phyloP scores from a whole-genome alignment of 208 protist genomes.

The Crithidia bombi region DNA sequence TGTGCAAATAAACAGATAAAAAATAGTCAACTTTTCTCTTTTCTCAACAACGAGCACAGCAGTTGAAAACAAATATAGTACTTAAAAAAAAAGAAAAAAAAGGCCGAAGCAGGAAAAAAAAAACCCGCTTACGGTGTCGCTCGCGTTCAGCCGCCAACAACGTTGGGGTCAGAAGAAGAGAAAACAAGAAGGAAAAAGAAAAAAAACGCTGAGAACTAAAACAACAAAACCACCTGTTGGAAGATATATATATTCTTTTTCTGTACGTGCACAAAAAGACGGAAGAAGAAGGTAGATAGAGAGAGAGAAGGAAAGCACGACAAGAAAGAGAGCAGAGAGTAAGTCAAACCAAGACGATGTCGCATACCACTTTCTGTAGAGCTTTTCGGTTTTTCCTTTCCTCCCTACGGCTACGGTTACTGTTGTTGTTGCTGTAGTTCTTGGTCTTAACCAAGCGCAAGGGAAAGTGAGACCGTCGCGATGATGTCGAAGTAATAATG shows the following conservation, averaged over 20 bases:
- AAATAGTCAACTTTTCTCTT: too few species aligned
- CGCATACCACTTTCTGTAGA: constrained; percentile 9
- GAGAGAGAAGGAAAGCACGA: background rate
- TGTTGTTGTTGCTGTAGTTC: too few species aligned
- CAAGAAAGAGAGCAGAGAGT: background rate
- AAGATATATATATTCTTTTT: too few species aligned
- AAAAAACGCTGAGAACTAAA: background rate
- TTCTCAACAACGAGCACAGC: too few species aligned
- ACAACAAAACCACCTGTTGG: background rate
- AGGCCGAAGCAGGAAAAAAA: background rate
- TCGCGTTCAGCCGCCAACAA: background rate
- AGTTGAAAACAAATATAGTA: background rate
- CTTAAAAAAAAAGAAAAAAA: constrained; percentile 1
- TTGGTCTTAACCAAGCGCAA: too few species aligned
- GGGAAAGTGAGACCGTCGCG: background rate
- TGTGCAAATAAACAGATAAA: too few species aligned
- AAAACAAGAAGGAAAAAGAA: background rate
- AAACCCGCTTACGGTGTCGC: too few species aligned
- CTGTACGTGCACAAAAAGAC: background rate
- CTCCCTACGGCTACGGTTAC: background rate
- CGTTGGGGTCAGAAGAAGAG: background rate
- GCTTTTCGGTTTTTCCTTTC: too few species aligned
- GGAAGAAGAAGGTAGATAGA: background rate
- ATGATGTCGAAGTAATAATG: background rate
- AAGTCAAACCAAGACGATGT: constrained; percentile 3